Evolutionary conservation across 257 asterid genomes (phyloP).

Genomic region (Lavandula angustifolia): DNA sequence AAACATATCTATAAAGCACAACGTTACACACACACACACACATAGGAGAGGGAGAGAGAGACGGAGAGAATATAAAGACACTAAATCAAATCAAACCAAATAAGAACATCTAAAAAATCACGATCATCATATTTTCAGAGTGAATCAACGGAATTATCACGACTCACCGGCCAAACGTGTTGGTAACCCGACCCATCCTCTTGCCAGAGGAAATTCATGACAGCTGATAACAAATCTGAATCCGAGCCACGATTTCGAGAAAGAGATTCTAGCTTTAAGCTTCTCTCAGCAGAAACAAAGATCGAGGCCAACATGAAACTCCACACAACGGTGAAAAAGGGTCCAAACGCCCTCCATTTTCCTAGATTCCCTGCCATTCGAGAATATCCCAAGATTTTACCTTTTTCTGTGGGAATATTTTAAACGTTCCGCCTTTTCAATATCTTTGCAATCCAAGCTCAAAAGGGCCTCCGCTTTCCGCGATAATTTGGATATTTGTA

Average conservation of each 20-base stretch:
- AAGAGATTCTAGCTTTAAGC: slow-evolving; percentile 51
- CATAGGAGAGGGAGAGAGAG: not conserved
- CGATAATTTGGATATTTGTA: not conserved
- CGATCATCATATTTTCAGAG: slow-evolving; percentile 7
- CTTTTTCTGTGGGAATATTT: slow-evolving; percentile 17
- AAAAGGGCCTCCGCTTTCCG: slow-evolving; percentile 27
- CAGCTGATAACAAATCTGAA: slow-evolving; percentile 39
- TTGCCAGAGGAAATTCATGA: slow-evolving; percentile 71
- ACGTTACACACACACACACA: not conserved
- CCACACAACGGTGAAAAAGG: slow-evolving; percentile 61
- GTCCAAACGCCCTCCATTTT: slow-evolving; percentile 62
- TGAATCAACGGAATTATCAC: not conserved
- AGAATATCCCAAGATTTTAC: slow-evolving; percentile 28
- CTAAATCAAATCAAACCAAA: not conserved
- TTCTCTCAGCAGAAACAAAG: slow-evolving; percentile 85
- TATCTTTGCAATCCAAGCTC: slow-evolving; percentile 15
- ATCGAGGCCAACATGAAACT: slow-evolving; percentile 74
- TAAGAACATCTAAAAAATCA: not conserved
- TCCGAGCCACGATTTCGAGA: slow-evolving; percentile 36
- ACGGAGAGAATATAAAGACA: not conserved
- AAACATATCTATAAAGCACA: not conserved
- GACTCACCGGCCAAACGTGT: slow-evolving; percentile 97
- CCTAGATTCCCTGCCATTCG: slow-evolving; percentile 57
- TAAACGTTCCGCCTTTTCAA: slow-evolving; percentile 7
- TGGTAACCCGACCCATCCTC: slow-evolving; percentile 67